Evolutionary conservation across 345 rosid genomes (phyloP).

Genomic region (Mallotus nudiflorus): DNA sequence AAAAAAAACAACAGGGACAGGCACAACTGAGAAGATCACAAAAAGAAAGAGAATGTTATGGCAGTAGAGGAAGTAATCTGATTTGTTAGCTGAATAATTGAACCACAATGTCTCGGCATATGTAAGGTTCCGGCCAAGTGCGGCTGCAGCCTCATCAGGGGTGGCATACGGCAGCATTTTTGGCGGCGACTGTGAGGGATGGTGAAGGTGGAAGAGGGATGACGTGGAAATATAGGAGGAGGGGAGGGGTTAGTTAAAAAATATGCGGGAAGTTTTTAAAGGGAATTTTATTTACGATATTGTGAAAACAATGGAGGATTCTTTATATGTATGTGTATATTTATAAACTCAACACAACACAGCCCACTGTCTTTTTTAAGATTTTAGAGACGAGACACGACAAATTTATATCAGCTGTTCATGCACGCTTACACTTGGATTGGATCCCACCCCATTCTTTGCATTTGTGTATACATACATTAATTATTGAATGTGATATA

Average conservation of each 20-base stretch:
- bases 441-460: background rate
- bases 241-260: slow-evolving; percentile 24
- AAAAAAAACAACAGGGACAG: slow-evolving; percentile 60
- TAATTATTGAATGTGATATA: background rate
- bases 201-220: slow-evolving; percentile 4
- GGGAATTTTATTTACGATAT: background rate
- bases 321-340: background rate
- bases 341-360: too few species aligned
- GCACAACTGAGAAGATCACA: slow-evolving; percentile 65
- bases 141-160: slow-evolving; percentile 57
- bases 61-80: slow-evolving; percentile 82
- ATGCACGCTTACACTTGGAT: background rate
- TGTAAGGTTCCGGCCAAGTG: slow-evolving; percentile 77
- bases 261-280: slow-evolving; percentile 37
- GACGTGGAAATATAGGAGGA: slow-evolving; percentile 6
- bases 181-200: slow-evolving; percentile 17
- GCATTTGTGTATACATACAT: background rate
- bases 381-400: background rate
- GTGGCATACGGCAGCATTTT: slow-evolving; percentile 75
- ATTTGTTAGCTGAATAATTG: slow-evolving; percentile 73
- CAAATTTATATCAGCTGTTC: background rate
- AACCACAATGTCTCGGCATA: slow-evolving; percentile 71
- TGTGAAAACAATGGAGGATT: slow-evolving; percentile 6
- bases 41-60: slow-evolving; percentile 79
- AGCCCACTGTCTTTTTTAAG: too few species aligned